Base-by-base conservation (phyloP, 2,329 filamentous ascomycete genomes). In the Paecilomyces sp. region DNA sequence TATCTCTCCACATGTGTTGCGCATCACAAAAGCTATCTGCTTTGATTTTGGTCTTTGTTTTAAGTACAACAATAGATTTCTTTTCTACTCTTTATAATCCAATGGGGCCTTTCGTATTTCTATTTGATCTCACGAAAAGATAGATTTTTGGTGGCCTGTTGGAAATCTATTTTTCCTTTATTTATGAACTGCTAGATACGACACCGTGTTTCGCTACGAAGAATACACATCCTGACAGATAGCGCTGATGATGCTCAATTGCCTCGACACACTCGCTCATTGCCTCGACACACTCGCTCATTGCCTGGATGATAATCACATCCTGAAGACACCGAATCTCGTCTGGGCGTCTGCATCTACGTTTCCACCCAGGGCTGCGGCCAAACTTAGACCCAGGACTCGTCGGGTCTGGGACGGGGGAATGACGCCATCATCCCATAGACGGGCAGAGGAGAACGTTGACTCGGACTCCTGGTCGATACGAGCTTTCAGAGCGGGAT, bases 401-500 rank as follows among this genome's bases (percentile, higher is more conserved):
- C 81, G 80, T 67, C 90, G 80, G 30, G 90, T 92, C 64, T 92
- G 88, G 63, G 88, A 85, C 0, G 90, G 90, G 1, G 87, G 88
- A 57, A 93, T 92, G 47, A 93, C 84, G 13, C 90, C 90, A 66
- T 93, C 90, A 68, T 93, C 93, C 94, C 94, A 99, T 67, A 97
- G 76, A 63, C 93, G 83, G 4, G 94, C 93, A 33, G 88, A 91
- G 1, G 91, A 94, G 75, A 92, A 97, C 0, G 89, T 86, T 0
- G 91, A 91, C 67, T 96, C 90, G 58, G 90, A 96, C 79, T 97
- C 93, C 57, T 83, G 82, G 72, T 97, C 93, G 67, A 99, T 97
- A 54, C 93, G 83, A 50, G 85, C 86, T 76, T 89, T 90, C 62
- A 97, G 79, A 63, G 87, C 88, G 0, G 90, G 89, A 72, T 97